Evolutionary conservation across 2,329 filamentous ascomycete species (phyloP).

Genomic region (Coniochaeta sp.): DNA sequence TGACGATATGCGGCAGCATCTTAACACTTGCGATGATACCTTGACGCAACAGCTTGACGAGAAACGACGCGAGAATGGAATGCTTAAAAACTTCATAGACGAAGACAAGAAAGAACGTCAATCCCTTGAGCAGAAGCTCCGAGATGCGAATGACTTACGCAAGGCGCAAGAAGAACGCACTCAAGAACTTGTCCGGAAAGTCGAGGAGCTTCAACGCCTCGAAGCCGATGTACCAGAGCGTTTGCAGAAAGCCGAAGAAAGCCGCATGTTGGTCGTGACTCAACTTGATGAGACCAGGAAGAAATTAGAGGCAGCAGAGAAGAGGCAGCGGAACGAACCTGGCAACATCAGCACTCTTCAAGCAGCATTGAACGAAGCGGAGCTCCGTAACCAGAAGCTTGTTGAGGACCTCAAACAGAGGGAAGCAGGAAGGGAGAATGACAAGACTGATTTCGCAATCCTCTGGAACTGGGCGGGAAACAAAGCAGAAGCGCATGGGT

Average conservation of each 20-base stretch:
- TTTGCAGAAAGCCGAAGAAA: conserved; percentile 14
- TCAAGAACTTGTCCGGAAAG: background rate
- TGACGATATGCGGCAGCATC: conserved; percentile 2
- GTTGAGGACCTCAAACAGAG: background rate
- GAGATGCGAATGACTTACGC: background rate
- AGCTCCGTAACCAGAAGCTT: background rate
- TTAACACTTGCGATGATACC: background rate
- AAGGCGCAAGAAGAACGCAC: background rate
- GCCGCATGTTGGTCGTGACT: conserved; percentile 15
- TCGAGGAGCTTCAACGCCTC: conserved; percentile 12
- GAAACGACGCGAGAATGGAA: background rate
- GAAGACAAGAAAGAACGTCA: background rate
- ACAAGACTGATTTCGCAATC: background rate
- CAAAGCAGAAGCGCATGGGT: background rate
- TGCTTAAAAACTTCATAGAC: background rate
- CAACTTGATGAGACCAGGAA: conserved; percentile 19
- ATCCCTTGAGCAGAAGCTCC: background rate
- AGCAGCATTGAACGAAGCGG: background rate
- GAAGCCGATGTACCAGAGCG: conserved; percentile 17
- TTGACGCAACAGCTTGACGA: background rate
- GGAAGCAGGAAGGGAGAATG: background rate
- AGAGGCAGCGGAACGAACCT: conserved; percentile 1
- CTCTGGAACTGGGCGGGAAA: background rate
- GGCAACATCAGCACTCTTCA: conserved; percentile 6
- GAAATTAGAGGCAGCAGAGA: conserved; percentile 10